Evolutionary conservation across 2,329 filamentous ascomycete genomes (phyloP).

Genomic region (Venturia nashicola): DNA sequence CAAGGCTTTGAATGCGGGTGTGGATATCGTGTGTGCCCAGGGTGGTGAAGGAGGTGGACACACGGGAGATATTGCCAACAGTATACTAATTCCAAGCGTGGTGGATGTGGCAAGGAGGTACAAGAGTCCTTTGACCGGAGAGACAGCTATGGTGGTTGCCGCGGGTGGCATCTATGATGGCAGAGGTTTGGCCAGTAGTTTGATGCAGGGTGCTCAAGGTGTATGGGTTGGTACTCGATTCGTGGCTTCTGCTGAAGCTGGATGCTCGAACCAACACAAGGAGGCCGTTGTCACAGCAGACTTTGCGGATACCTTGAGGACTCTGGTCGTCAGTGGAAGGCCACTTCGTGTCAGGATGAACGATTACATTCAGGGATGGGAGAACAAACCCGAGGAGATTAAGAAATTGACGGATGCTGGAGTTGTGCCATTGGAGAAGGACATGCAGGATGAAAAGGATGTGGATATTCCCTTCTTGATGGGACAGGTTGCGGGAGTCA

Average conservation of each 20-base stretch:
- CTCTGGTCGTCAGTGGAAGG: conserved; percentile 69
- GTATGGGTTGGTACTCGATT: conserved; percentile 95
- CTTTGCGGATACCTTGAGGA: conserved; percentile 70
- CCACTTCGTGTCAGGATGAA: conserved; percentile 73
- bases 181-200: conserved; percentile 61
- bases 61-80: conserved; percentile 76
- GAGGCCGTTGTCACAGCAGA: conserved; percentile 66
- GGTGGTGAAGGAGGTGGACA: conserved; percentile 90
- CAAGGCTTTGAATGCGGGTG: conserved; percentile 75
- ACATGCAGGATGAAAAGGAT: conserved; percentile 71
- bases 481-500: conserved; percentile 80
- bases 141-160: conserved; percentile 68
- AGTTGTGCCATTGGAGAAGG: conserved; percentile 68
- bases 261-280: conserved; percentile 73
- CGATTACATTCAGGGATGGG: conserved; percentile 74
- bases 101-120: conserved; percentile 71
- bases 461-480: conserved; percentile 81
- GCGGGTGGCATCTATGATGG: conserved; percentile 83
- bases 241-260: conserved; percentile 71
- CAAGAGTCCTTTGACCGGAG: conserved; percentile 56
- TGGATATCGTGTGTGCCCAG: conserved; percentile 86
- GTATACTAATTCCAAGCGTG: conserved; percentile 76
- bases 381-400: conserved; percentile 61
- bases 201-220: conserved; percentile 79
- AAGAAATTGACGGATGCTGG: conserved; percentile 63